A percentile compares a stretch with the other conserved stretches of the same genome.
Conservation (phyloP, 495 filamentous ascomycete species). For the Geoglossum glabrum region DNA sequence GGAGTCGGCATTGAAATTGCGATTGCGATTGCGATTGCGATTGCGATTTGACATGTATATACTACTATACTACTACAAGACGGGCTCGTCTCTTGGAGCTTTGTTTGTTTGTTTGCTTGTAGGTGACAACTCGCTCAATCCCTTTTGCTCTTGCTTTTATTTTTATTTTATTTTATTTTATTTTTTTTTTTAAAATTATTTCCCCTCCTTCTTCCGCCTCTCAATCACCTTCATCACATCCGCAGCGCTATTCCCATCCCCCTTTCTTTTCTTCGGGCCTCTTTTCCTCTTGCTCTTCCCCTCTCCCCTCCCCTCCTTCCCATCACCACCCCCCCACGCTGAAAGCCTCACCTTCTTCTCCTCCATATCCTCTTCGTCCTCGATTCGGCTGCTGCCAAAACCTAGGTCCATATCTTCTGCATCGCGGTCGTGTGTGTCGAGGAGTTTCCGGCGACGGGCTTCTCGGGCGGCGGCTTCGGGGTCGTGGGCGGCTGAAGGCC, state of each 20-base stretch:
- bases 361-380: constrained; percentile 64
- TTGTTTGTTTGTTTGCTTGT: too few relatives aligned
- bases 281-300: constrained; percentile 51
- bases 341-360: constrained; percentile 44
- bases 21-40: too few relatives aligned
- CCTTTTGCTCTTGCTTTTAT: too few relatives aligned
- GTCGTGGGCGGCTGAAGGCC: constrained; percentile 23
- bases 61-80: too few relatives aligned
- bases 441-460: constrained; percentile 49
- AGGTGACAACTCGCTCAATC: too few relatives aligned
- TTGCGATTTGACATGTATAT: too few relatives aligned
- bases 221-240: constrained; percentile 72
- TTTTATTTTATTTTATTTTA: too few relatives aligned
- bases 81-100: too few relatives aligned
- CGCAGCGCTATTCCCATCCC: constrained; percentile 56
- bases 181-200: too few relatives aligned
- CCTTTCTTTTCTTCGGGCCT: constrained; percentile 70
- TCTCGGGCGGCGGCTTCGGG: constrained; percentile 25
- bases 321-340: constrained; percentile 29
- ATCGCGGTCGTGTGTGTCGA: constrained; percentile 61
- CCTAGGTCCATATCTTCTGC: constrained; percentile 85
- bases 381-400: constrained; percentile 68
- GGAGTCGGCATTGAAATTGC: too few relatives aligned
- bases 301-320: constrained; percentile 27
- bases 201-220: constrained; percentile 27